These are phyloP conservation scores for Vanderwaltozyma yarrowii DNA, from an alignment of 805 yeast genomes.

Conservation along the genomic window DNA sequence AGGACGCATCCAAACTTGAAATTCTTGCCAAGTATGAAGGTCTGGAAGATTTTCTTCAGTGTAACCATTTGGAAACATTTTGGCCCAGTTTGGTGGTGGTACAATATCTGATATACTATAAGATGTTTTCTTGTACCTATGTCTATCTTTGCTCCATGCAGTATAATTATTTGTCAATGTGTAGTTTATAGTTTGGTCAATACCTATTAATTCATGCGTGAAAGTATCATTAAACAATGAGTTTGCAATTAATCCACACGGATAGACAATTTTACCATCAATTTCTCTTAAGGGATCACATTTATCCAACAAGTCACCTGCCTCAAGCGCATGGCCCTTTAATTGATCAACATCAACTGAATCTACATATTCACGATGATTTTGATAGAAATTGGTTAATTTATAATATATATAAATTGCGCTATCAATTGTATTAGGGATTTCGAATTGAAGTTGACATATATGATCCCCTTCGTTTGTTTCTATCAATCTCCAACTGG, in stretches of 20 bases:
- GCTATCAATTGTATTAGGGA: constrained; percentile 58
- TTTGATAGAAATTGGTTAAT: constrained; percentile 84
- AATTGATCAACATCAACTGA: constrained; percentile 75
- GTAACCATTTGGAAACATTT: constrained; percentile 62
- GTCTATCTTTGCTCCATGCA: constrained; percentile 60
- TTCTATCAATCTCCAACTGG: constrained; percentile 53
- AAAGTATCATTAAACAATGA: constrained; percentile 71
- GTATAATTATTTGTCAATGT: constrained; percentile 41
- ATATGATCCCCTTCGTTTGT: constrained; percentile 25
- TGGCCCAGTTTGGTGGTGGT: constrained; percentile 79
- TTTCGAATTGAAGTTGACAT: constrained; percentile 60
- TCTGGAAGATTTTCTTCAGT: constrained; percentile 61
- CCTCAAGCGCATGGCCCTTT: constrained; percentile 58
- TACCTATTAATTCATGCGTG: constrained; percentile 34
- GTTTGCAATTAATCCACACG: constrained; percentile 78
- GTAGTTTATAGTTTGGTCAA: constrained; percentile 28
- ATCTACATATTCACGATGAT: constrained; percentile 86
- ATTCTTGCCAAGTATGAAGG: constrained; percentile 51
- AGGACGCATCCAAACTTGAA: constrained; percentile 85
- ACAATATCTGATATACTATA: constrained; percentile 52
- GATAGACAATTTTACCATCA: constrained; percentile 42
- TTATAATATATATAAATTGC: constrained; percentile 75
- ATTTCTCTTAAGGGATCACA: constrained; percentile 28
- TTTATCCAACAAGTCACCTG: constrained; percentile 36
- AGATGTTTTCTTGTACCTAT: constrained; percentile 51